Conservation (phyloP, 257 asterid species). For the Plantago ovata region DNA sequence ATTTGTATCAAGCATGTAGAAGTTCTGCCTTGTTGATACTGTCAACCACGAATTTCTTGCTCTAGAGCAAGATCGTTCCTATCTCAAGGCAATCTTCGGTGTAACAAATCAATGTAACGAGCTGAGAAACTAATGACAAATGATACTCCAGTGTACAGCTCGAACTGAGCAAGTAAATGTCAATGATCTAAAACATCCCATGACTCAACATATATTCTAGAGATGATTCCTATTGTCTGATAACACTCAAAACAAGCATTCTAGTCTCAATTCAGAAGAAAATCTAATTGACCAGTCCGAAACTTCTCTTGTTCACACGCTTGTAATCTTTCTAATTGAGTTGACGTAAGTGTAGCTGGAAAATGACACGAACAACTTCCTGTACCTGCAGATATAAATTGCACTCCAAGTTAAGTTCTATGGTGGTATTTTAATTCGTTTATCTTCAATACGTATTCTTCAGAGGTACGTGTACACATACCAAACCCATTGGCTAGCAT, state of each 20-base stretch:
- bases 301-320: slow-evolving; percentile 4
- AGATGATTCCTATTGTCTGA: too few relatives aligned
- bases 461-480: slow-evolving; percentile 23
- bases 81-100: too few relatives aligned
- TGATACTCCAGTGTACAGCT: not conserved
- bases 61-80: too few relatives aligned
- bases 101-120: too few relatives aligned
- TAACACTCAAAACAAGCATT: not conserved
- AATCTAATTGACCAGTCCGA: not conserved
- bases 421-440: not conserved
- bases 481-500: slow-evolving; percentile 95
- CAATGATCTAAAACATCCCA: too few relatives aligned
- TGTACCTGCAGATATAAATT: slow-evolving; percentile 54
- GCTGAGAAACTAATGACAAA: too few relatives aligned
- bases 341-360: slow-evolving; percentile 80
- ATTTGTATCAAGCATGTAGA: too few relatives aligned
- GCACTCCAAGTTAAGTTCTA: not conserved
- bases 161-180: not conserved
- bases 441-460: not conserved
- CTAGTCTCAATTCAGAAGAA: not conserved
- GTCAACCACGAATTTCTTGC: too few relatives aligned
- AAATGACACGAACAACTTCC: slow-evolving; percentile 79
- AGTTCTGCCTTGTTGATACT: too few relatives aligned
- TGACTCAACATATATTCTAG: too few relatives aligned
- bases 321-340: slow-evolving; percentile 50